These are phyloP conservation scores for Nadsonia starkeyi-henricii DNA, from an alignment of 1,139 yeast genomes.

Conservation along the genomic window DNA sequence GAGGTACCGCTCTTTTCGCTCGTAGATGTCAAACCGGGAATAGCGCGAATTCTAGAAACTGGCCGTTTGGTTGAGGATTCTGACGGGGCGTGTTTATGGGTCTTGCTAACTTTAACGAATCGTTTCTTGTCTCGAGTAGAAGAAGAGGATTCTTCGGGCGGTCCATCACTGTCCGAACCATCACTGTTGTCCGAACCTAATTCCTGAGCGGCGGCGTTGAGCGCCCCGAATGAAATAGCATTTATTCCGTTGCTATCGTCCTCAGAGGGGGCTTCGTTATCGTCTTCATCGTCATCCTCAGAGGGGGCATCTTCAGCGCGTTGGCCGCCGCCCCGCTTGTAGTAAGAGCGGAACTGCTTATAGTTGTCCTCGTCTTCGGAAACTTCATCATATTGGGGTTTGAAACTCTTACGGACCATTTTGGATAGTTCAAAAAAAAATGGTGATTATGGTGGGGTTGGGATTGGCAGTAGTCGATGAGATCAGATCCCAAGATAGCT, in stretches of 20 bases:
- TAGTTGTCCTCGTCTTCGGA: neutral
- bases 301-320: neutral
- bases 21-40: conserved; percentile 46
- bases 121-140: conserved; percentile 1
- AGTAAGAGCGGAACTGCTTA: no score
- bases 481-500: no score
- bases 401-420: neutral
- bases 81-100: conserved; percentile 63
- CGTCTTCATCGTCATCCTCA: neutral
- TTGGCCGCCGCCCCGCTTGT: no score
- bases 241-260: conserved; percentile 24
- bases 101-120: conserved; percentile 10
- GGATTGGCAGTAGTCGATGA: no score
- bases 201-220: conserved; percentile 42
- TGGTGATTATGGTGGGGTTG: no score
- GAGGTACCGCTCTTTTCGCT: conserved; percentile 12
- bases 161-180: conserved; percentile 12
- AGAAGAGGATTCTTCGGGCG: conserved; percentile 12
- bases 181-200: conserved; percentile 22
- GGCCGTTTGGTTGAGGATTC: conserved; percentile 59
- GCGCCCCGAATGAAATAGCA: conserved; percentile 44
- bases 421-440: neutral
- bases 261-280: neutral
- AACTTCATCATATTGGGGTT: neutral
- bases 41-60: conserved; percentile 55